Evolutionary conservation across 202 grass and related monocot species (phyloP), one percentile per base, ranked within the genome.

Genomic region (Carex arenaria): DNA sequence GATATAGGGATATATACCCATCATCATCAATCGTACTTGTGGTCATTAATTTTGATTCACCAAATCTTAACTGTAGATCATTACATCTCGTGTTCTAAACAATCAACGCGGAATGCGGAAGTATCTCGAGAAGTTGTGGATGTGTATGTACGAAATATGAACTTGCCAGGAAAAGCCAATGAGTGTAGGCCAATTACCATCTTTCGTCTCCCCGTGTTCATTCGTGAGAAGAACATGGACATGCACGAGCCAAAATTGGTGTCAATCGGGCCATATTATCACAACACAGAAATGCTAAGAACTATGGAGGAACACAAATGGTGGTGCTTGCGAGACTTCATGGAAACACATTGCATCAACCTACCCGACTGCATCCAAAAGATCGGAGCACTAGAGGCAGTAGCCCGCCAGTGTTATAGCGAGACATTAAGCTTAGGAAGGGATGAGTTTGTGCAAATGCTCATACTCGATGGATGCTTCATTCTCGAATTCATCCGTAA

Each of bases 391-490:
- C 23, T 4, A 56, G 77, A 86, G 34, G 52, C 42, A 13, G 15
- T 15, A 15, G 77, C 52, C 19, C 65, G 84, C 7, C 26, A 11
- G 20, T 81, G 78, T 55, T 81, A 86, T 49, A 22, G 38, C 22
- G 84, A 86, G 19, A n/a, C 12, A 26, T 42, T 86, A 20, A 15
- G 0, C 14, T 70, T 81, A 42, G 9, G 20, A n/a, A 10, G 17
- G 10, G 77, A 81, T 38, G 77, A 80, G 66, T 86, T 86, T 60
- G 77, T 86, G 6, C 72, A 81, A 19, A 72, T 86, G 65, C 77
- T 81, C 55, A 69, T 86, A 80, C 84, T 86, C 2, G 84, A 86
- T 47, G 84, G 64, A 43, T 81, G 77, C 77, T 81, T 86, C 77
- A 30, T 86, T 31, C 61, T 86, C 19, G 65, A 86, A 68, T 80